Evolutionary conservation across 495 filamentous ascomycete genomes (phyloP).

Genomic region (Penicillium paradoxum): DNA sequence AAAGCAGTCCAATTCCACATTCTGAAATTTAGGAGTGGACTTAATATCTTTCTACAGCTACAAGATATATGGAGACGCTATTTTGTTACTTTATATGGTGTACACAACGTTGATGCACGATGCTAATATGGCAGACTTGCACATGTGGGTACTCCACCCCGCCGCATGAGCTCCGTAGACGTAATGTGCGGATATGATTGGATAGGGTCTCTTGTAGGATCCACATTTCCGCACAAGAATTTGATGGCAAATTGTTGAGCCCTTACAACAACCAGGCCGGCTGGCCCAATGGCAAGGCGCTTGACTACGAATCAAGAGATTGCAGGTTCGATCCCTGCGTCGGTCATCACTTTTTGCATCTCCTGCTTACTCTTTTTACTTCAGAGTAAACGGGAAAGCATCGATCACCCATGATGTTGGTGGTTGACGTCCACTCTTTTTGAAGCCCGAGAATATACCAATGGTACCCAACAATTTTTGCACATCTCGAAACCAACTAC

Average conservation of each 20-base stretch:
- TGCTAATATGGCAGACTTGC: too few relatives aligned
- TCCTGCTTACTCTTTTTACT: neutral
- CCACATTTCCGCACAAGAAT: neutral
- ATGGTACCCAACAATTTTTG: too few relatives aligned
- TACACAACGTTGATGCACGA: neutral
- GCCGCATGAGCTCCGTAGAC: neutral
- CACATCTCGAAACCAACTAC: too few relatives aligned
- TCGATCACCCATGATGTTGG: too few relatives aligned
- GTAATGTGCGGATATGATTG: neutral
- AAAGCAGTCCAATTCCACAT: too few relatives aligned
- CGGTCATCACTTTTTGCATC: conserved; percentile 3
- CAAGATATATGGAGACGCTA: too few relatives aligned
- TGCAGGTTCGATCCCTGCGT: conserved; percentile 36
- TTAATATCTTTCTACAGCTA: too few relatives aligned
- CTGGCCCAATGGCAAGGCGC: conserved; percentile 69
- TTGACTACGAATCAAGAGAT: conserved; percentile 67
- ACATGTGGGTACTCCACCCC: neutral
- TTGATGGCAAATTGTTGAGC: neutral
- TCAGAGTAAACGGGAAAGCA: too few relatives aligned
- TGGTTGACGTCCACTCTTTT: too few relatives aligned
- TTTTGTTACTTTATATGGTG: too few relatives aligned
- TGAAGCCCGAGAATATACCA: too few relatives aligned
- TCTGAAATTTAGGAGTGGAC: too few relatives aligned
- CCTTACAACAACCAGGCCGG: conserved; percentile 22
- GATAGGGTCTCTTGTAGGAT: neutral